Base-by-base conservation (phyloP, 441 rosid species). In the Flueggea neowawraea region DNA sequence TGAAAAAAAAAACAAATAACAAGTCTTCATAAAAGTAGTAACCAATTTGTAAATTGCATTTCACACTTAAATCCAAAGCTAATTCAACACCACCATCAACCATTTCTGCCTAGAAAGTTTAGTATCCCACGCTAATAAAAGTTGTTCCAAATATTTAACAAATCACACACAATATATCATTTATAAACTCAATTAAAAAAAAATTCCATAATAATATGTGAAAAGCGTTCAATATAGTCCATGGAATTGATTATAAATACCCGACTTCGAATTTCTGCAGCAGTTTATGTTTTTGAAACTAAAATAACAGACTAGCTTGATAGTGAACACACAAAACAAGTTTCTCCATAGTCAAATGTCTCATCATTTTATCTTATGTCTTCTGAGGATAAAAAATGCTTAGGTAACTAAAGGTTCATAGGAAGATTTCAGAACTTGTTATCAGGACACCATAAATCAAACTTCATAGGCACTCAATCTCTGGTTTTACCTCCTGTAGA, bases 401-500 rank as follows among this genome's bases (percentile, higher is more conserved):
- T 3, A 53, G 31, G 12, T 4, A 53, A 6, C 17, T 10, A 0
- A 53, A 53, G 12, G 6, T 16, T 28, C 55, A n/a, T 16, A 16
- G 12, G 5, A 47, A 47, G 9, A 39, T 53, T 59, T 49, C 51
- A 43, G 32, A 61, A 28, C 51, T 15, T 16, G 16, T 48, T 15
- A 39, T 28, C 15, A 64, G 31, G 41, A 6, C 55, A 50, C 36
- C 48, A 47, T 1, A 63, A 31, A 61, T 44, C 17, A 44, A 52
- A 43, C 12, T 10, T 66, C 41, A 65, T 31, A 43, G 31, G 36
- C n/a, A 52, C 28, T 22, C 28, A 33, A 32, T 13, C 16, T 52
- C 36, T 11, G 2, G 53, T 39, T 55, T 59, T 89, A 95, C 99
- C 95, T 95, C 99, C 67, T 95, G 99, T 55, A 95, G 94, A 61